Conservation (phyloP, 2,329 filamentous ascomycete genomes). For the Botrytis deweyae region DNA sequence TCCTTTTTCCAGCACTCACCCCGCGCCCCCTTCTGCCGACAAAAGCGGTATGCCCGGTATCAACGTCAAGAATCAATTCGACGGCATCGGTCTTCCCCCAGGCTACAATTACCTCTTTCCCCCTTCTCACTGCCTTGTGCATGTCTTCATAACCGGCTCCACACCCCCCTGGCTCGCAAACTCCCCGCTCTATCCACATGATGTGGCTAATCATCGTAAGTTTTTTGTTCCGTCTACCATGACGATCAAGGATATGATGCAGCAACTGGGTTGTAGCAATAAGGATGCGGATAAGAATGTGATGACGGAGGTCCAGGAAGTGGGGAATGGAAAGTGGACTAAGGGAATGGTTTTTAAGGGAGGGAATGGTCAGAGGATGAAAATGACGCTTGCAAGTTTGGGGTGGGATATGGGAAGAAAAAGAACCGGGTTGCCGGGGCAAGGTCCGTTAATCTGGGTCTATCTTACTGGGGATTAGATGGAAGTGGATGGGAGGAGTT, state of each 20-base stretch:
- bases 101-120: slow-evolving; percentile 66
- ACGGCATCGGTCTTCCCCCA: slow-evolving; percentile 57
- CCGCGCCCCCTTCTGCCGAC: slow-evolving; percentile 19
- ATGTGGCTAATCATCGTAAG: slow-evolving; percentile 49
- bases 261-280: slow-evolving; percentile 58
- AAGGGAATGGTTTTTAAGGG: slow-evolving; percentile 53
- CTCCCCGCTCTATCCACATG: slow-evolving; percentile 43
- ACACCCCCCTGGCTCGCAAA: slow-evolving; percentile 51
- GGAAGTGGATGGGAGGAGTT: background rate
- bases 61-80: slow-evolving; percentile 56
- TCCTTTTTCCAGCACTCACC: slow-evolving; percentile 8
- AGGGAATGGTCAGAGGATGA: slow-evolving; percentile 49
- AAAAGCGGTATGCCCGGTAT: slow-evolving; percentile 47
- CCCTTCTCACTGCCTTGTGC: slow-evolving; percentile 56
- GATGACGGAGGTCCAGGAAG: slow-evolving; percentile 56
- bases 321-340: slow-evolving; percentile 59
- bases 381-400: slow-evolving; percentile 52
- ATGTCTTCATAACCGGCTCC: slow-evolving; percentile 52
- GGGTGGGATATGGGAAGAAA: slow-evolving; percentile 58
- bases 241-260: slow-evolving; percentile 56
- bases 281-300: slow-evolving; percentile 51
- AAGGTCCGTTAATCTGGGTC: slow-evolving; percentile 58
- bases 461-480: slow-evolving; percentile 53
- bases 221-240: slow-evolving; percentile 52
- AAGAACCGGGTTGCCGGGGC: slow-evolving; percentile 43